Evolutionary conservation across 2,329 filamentous ascomycete genomes (phyloP).

Genomic region (Cordyceps pruinosa): DNA sequence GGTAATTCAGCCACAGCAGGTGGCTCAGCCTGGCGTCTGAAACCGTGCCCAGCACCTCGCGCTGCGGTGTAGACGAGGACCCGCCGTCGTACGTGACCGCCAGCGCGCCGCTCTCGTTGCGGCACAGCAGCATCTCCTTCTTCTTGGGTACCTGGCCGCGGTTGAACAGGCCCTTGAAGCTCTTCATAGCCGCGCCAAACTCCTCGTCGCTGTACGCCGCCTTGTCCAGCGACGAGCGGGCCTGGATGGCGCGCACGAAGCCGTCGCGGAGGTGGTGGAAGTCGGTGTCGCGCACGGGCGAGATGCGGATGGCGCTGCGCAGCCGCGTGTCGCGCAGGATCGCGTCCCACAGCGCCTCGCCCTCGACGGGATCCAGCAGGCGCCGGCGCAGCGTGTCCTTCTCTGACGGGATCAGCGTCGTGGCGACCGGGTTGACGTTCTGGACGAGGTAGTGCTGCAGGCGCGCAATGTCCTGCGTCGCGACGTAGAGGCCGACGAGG

Average conservation of each 20-base stretch:
- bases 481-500: slow-evolving; percentile 86
- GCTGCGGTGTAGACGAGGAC: slow-evolving; percentile 43
- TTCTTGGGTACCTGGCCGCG: slow-evolving; percentile 74
- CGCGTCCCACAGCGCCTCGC: slow-evolving; percentile 67
- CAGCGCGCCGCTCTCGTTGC: slow-evolving; percentile 59
- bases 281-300: slow-evolving; percentile 89
- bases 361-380: slow-evolving; percentile 62
- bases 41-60: slow-evolving; percentile 61
- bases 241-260: slow-evolving; percentile 78
- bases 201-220: slow-evolving; percentile 58
- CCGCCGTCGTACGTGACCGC: slow-evolving; percentile 57
- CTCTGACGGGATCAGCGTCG: slow-evolving; percentile 75
- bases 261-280: slow-evolving; percentile 89
- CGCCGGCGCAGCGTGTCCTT: slow-evolving; percentile 63
- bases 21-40: slow-evolving; percentile 73
- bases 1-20: slow-evolving; percentile 82
- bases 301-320: slow-evolving; percentile 73
- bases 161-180: slow-evolving; percentile 78
- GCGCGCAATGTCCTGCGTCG: slow-evolving; percentile 71
- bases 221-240: slow-evolving; percentile 54
- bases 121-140: slow-evolving; percentile 65
- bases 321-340: slow-evolving; percentile 61
- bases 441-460: slow-evolving; percentile 73
- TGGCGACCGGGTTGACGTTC: slow-evolving; percentile 69
- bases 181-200: slow-evolving; percentile 67